Conservation (phyloP, 768 basidiomycete genomes). For the Lactarius quietus region DNA sequence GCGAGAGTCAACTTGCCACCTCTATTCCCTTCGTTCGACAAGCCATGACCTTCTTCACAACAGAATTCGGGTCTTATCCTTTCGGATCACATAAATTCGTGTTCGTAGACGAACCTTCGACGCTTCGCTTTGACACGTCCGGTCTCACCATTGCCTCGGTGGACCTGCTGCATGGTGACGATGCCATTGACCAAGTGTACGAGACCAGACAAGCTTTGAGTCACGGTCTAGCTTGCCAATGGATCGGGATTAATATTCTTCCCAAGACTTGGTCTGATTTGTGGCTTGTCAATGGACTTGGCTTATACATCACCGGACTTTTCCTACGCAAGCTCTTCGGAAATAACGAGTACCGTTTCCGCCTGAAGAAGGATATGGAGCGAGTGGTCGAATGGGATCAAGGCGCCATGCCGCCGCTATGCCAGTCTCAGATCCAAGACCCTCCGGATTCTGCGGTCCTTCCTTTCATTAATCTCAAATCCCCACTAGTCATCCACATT, state of each 20-base stretch:
- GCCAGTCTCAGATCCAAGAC: conserved; percentile 80
- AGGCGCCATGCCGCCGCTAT: conserved; percentile 88
- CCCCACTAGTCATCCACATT: conserved; percentile 94
- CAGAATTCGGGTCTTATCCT: conserved; percentile 94
- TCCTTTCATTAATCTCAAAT: conserved; percentile 91
- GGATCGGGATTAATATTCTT: conserved; percentile 95
- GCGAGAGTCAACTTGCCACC: conserved; percentile 63
- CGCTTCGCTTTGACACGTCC: conserved; percentile 79
- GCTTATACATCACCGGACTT: conserved; percentile 84
- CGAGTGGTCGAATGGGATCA: conserved; percentile 85
- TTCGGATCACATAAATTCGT: conserved; percentile 93
- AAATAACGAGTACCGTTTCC: conserved; percentile 95
- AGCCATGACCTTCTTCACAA: conserved; percentile 89
- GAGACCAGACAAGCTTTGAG: conserved; percentile 84
- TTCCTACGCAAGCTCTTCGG: conserved; percentile 86
- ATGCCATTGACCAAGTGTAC: conserved; percentile 89
- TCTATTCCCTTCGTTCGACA: conserved; percentile 76
- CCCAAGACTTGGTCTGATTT: conserved; percentile 90
- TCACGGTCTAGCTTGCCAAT: conserved; percentile 91
- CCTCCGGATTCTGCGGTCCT: conserved; percentile 78
- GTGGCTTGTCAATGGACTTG: conserved; percentile 96
- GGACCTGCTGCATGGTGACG: conserved; percentile 82
- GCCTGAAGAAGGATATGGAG: conserved; percentile 94
- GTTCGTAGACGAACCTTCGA: conserved; percentile 86
- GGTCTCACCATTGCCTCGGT: conserved; percentile 74